Base-by-base conservation (phyloP, 352 stramenopile genomes). In the Elongisporangium undulatum region DNA sequence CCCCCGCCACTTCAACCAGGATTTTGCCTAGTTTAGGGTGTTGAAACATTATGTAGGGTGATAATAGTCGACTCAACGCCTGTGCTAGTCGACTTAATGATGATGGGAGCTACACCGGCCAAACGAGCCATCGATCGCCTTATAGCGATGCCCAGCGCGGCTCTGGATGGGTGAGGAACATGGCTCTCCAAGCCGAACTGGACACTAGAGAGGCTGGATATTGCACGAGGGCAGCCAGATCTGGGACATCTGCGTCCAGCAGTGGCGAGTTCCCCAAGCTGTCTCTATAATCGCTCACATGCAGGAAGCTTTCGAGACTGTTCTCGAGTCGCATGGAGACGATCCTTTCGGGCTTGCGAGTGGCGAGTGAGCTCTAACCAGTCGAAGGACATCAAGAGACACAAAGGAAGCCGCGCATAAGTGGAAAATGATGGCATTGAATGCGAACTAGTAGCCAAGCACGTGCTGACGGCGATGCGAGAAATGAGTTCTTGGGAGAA, bases 331-430 rank as follows among this genome's bases (percentile, higher is more conserved):
- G 9, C 29, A 41, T 34, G 22, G 7, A 22, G 45, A 53, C 45
- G 56, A 54, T 62, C 23, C 49, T 61, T 48, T 61, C 41, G 19
- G 55, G 38, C 38, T 59, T 51, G 26, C 26, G 26, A n/a, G n/a
- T n/a, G n/a, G n/a, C n/a, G n/a, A n/a, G n/a, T n/a, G n/a, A n/a
- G n/a, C n/a, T n/a, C n/a, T n/a, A n/a, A n/a, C n/a, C n/a, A n/a
- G n/a, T n/a, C n/a, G n/a, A n/a, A n/a, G n/a, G n/a, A n/a, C n/a
- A n/a, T n/a, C n/a, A n/a, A n/a, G 24, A 34, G 24, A 34, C 24
- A 41, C 8, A 9, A 41, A 41, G 29, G 9, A 41, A 41, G 29
- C 29, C 29, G 2, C 13, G 29, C 29, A 41, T 15, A 4, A 41
- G 13, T 4, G 8, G 29, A 1, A 15, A 41, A 41, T 2, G 4